Base-by-base conservation (phyloP, 2,329 filamentous ascomycete genomes). In the Beauveria caledonica region DNA sequence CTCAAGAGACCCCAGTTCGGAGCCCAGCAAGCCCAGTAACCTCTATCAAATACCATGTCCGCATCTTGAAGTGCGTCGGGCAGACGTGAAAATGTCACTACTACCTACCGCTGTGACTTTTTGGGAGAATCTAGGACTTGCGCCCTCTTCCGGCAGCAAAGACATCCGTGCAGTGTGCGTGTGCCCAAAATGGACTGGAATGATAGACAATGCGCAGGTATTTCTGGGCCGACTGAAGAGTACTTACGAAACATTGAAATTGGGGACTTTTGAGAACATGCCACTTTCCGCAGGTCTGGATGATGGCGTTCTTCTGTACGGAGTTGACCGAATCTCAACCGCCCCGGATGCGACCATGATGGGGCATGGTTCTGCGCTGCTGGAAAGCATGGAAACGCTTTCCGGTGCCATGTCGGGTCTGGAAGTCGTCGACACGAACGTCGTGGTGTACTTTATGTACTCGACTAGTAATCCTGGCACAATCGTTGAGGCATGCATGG, bases 71-170 rank as follows among this genome's bases (percentile, higher is more conserved):
- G 77, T 95, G 11, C 86, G 86, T 53, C 81, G 90, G 58, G 83
- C 85, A 21, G 87, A 91, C 44, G 80, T 80, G 1, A 83, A 82
- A 52, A 81, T 92, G 60, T 90, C 91, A 11, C 78, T 95, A 44
- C 77, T 93, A 23, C 88, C 90, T 2, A 83, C 89, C 0, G 87
- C 89, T 0, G 76, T 93, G 21, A 76, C 81, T 1, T 96, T 94
- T 68, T 95, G 90, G 91, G 90, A 94, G 68, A 86, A 86, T 51
- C 76, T 95, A 19, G 88, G 89, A 0, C 78, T 96, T 1, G 84
- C 84, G 1, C 90, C 90, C 3, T 83, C 84, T 9, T 84, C 84
- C 62, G 88, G 89, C 0, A 68, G 78, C 8, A 95, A 95, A 70
- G 84, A 93, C 63, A 76, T 94, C 33, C 79, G 81, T 40, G 82